Base-by-base conservation (phyloP, 805 yeast genomes). In the Wickerhamomyces canadensis region DNA sequence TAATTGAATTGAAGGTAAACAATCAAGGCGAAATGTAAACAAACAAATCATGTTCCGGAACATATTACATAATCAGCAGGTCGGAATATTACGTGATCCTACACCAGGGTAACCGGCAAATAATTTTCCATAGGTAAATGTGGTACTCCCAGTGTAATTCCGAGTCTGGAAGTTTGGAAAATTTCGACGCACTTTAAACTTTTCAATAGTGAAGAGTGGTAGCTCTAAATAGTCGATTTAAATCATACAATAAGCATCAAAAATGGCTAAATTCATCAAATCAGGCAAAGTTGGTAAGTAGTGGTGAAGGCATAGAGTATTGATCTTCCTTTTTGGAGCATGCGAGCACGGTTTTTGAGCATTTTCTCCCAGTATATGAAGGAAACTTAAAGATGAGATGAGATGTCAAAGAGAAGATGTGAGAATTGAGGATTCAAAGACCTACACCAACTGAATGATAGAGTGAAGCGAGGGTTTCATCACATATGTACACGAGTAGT, bases 191-290 rank as follows among this genome's bases (percentile, higher is more conserved):
- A 48, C 36, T 41, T 38, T 41, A 43, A 27, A 24, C 30, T 29
- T 34, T 34, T 34, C 17, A 22, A 21, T 21, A 21, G 35, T 30
- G 25, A 21, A 22, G 13, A 19, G n/a, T n/a, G 27, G 36, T 19
- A 10, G 30, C 16, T 11, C 13, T 15, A 33, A 25, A 16, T 6
- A 22, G 14, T 4, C n/a, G 28, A 11, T 15, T 28, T 21, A n/a
- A 8, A 32, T 23, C 21, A 37, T 24, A 18, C 37, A 22, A 21
- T 27, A 29, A 29, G 18, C 21, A 31, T 10, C 35, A 35, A 58
- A 61, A 74, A 87, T 86, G 95, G 95, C 95, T 76, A 89, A 89
- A 75, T 88, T 89, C 81, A 80, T 89, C 75, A 89, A 89, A 79
- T 84, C 96, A 69, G 96, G 96, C 79, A 39, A 39, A 39, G 97